Conservation (phyloP, 2,329 filamentous ascomycete species). For the Neonectria magnoliae region DNA sequence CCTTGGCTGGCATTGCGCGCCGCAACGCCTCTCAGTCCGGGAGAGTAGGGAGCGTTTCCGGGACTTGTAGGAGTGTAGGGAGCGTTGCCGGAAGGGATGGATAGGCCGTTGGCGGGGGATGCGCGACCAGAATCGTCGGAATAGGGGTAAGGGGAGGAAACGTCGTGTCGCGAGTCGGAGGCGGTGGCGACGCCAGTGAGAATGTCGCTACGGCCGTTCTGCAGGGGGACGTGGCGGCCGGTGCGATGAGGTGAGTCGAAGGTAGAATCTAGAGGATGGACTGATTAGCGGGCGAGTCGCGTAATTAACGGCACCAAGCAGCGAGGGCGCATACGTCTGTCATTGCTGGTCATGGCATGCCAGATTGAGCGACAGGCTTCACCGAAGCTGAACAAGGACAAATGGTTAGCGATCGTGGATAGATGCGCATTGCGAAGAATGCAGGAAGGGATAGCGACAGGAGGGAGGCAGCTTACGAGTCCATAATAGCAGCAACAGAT, state of each 20-base stretch:
- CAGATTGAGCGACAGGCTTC: conserved; percentile 89
- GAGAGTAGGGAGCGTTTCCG: conserved; percentile 82
- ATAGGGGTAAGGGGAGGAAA: conserved; percentile 83
- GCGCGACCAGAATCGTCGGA: conserved; percentile 73
- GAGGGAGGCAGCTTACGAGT: conserved; percentile 41
- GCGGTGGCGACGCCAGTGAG: conserved; percentile 91
- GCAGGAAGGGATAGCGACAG: not conserved
- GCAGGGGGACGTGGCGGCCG: conserved; percentile 88
- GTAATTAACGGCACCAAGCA: conserved; percentile 10
- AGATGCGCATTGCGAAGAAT: not conserved
- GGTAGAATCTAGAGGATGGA: conserved; percentile 75
- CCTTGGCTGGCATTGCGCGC: conserved; percentile 72
- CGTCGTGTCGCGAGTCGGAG: conserved; percentile 86
- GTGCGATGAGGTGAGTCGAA: conserved; percentile 94
- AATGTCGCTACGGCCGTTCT: conserved; percentile 81
- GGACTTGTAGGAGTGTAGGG: conserved; percentile 61
- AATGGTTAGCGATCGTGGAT: conserved; percentile 29
- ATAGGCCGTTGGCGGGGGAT: conserved; percentile 55
- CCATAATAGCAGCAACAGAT: conserved; percentile 41
- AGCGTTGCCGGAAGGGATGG: conserved; percentile 54
- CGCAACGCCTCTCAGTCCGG: conserved; percentile 83
- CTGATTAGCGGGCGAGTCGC: conserved; percentile 28
- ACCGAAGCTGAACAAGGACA: conserved; percentile 62
- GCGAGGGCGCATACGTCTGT: conserved; percentile 64
- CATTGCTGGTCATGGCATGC: conserved; percentile 86